These are phyloP conservation scores for Periconia sp. DNA, from an alignment of 2,329 filamentous ascomycete species.

Conservation along the genomic window DNA sequence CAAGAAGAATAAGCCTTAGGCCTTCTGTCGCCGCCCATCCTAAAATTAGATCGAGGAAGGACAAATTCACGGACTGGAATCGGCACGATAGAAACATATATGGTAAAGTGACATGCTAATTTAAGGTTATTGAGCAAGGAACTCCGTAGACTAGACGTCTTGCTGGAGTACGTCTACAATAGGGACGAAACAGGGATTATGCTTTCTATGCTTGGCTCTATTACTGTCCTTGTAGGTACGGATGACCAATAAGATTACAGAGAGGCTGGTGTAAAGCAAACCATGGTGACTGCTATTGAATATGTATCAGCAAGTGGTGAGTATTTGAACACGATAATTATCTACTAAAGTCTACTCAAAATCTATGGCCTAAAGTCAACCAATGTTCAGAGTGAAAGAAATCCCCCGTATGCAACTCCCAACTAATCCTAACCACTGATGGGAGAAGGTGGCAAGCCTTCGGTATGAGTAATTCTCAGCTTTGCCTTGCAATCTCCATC, in stretches of 20 bases:
- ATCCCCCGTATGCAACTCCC: too few relatives aligned
- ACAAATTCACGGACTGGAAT: not conserved
- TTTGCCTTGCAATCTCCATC: too few relatives aligned
- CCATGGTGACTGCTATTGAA: conserved; percentile 26
- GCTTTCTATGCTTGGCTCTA: conserved; percentile 17
- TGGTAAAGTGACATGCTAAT: not conserved
- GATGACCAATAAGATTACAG: conserved; percentile 20
- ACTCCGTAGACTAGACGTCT: not conserved
- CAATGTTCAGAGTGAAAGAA: too few relatives aligned
- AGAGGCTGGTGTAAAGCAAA: conserved; percentile 25
- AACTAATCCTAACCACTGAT: too few relatives aligned
- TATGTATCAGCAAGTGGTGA: conserved; percentile 23
- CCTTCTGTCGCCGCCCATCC: not conserved
- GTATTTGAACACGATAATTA: conserved; percentile 20
- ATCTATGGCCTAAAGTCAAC: too few relatives aligned
- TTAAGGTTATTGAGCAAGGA: not conserved
- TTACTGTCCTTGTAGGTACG: conserved; percentile 24
- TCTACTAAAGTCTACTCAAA: too few relatives aligned
- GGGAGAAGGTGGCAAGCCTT: too few relatives aligned
- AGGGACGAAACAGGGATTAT: conserved; percentile 26
- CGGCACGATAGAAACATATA: not conserved
- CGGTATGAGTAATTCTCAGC: too few relatives aligned
- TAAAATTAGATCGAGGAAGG: not conserved
- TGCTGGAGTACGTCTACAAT: conserved; percentile 14
- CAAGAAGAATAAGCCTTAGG: not conserved